Evolutionary conservation across 1,139 yeast genomes (phyloP).

Genomic region (Geotrichum klebahnii): DNA sequence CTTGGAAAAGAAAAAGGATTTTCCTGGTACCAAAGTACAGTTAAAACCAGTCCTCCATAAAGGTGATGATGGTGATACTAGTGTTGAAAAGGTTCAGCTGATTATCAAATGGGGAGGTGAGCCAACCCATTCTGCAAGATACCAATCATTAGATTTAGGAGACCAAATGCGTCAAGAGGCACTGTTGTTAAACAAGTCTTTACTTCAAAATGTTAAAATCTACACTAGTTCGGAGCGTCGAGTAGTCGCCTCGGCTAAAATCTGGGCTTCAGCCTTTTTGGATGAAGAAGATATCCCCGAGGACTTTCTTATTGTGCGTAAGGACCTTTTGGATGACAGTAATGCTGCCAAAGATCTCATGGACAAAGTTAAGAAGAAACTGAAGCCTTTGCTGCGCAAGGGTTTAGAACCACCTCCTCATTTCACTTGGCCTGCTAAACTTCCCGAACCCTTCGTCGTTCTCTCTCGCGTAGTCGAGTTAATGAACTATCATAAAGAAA

Average conservation of each 20-base stretch:
- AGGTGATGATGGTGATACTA: constrained; percentile 31
- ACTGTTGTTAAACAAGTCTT: constrained; percentile 76
- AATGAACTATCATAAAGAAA: constrained; percentile 85
- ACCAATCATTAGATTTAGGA: constrained; percentile 92
- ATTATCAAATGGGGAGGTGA: constrained; percentile 99
- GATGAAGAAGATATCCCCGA: constrained; percentile 72
- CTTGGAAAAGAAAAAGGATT: constrained; percentile 76
- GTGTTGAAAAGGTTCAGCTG: constrained; percentile 88
- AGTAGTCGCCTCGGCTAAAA: constrained; percentile 85
- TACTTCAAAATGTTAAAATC: constrained; percentile 78
- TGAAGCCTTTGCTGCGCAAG: constrained; percentile 88
- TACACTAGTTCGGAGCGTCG: constrained; percentile 92
- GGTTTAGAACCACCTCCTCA: constrained; percentile 99
- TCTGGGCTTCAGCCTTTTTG: constrained; percentile 78
- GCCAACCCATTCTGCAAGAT: constrained; percentile 94
- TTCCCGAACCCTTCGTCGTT: constrained; percentile 95
- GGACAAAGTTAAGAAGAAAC: constrained; percentile 96
- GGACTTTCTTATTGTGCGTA: constrained; percentile 75
- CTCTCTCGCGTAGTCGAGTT: constrained; percentile 90
- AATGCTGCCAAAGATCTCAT: constrained; percentile 96
- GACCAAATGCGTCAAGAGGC: constrained; percentile 93
- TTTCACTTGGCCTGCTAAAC: constrained; percentile 97
- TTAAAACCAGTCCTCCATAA: constrained; percentile 77
- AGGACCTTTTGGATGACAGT: constrained; percentile 89
- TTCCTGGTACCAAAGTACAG: constrained; percentile 97